Evolutionary conservation across 2,329 filamentous ascomycete genomes (phyloP), one percentile per base, ranked within the genome.

Genomic region (Hyphodiscus sp.): DNA sequence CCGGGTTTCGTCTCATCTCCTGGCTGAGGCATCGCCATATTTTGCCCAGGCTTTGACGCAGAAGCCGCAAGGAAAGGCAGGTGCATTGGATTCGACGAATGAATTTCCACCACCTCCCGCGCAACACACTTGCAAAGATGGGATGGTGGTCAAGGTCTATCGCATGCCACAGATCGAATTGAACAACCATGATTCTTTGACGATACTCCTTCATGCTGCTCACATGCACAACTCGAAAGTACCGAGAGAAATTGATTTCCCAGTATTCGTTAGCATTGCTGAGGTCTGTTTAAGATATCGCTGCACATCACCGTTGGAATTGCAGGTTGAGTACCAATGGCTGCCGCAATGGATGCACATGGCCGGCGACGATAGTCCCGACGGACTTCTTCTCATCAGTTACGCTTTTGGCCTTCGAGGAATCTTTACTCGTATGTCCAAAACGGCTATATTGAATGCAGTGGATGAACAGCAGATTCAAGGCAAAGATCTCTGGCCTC

Each of bases 91-190:
- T 20, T 53, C 63, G 55, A 52, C 62, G 13, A 50, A 51, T 30
- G 56, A 63, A 20, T 55, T 66, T 20, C 63, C 47, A 45, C 65
- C 9, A 65, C 54, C 57, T 65, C 68, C 61, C 65, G 7, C 61
- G 65, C 67, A 62, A 20, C 71, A 73, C 49, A 62, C 67, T 15
- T 76, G 70, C 56, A 66, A 69, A 30, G 74, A 79, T 49, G 74
- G 74, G 0, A 68, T 69, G 7, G 71, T 74, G 56, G 72, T 72
- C 1, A 73, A 67, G 57, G 59, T 80, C 1, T 80, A 77, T 56
- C 72, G 74, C 11, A 80, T 81, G 77, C 76, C 77, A 1, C 77
- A 80, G 58, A 62, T 70, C 26, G 77, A 80, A 57, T 56, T 70
- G 6, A 76, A 79, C 50, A 65, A 61, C 1, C 52, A 73, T 1